phyloP scores from a whole-genome alignment of 1,284 basidiomycete species.

The Stereum hirsutum region DNA sequence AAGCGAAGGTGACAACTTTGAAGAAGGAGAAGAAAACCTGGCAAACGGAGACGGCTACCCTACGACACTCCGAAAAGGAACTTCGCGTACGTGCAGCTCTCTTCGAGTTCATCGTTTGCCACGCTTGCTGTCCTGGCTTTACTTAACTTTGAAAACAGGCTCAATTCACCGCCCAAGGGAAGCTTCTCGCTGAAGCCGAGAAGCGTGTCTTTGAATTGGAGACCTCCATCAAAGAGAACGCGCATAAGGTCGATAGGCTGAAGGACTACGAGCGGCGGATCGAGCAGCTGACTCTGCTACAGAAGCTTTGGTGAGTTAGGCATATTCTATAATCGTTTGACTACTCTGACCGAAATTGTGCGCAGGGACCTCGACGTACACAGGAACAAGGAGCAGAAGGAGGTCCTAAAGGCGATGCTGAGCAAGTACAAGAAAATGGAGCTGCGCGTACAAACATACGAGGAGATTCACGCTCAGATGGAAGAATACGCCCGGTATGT shows the following conservation, averaged over 20 bases:
- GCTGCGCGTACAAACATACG: conserved; percentile 46
- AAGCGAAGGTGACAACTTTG: conserved; percentile 55
- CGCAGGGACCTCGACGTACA: conserved; percentile 65
- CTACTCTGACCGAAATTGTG: background rate
- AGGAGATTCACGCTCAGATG: conserved; percentile 37
- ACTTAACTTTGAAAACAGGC: conserved; percentile 31
- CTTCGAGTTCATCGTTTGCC: background rate
- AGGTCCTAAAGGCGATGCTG: conserved; percentile 44
- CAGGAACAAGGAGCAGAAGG: conserved; percentile 55
- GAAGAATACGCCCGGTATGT: conserved; percentile 48
- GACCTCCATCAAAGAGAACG: conserved; percentile 59
- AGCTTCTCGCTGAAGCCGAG: conserved; percentile 51
- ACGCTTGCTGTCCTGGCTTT: background rate
- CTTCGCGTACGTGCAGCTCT: conserved; percentile 34
- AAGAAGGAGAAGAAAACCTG: conserved; percentile 62
- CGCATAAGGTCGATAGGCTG: conserved; percentile 65
- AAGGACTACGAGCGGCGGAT: conserved; percentile 68
- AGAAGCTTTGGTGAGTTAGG: conserved; percentile 55
- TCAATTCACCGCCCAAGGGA: conserved; percentile 57
- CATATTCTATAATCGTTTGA: background rate
- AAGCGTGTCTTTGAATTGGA: conserved; percentile 51
- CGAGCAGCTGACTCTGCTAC: conserved; percentile 59
- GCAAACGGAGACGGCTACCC: conserved; percentile 47
- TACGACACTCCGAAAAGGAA: conserved; percentile 60
- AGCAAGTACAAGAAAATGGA: conserved; percentile 56